Conservation (phyloP, 139 green algal genomes). For the Ettlia oleoabundans region DNA sequence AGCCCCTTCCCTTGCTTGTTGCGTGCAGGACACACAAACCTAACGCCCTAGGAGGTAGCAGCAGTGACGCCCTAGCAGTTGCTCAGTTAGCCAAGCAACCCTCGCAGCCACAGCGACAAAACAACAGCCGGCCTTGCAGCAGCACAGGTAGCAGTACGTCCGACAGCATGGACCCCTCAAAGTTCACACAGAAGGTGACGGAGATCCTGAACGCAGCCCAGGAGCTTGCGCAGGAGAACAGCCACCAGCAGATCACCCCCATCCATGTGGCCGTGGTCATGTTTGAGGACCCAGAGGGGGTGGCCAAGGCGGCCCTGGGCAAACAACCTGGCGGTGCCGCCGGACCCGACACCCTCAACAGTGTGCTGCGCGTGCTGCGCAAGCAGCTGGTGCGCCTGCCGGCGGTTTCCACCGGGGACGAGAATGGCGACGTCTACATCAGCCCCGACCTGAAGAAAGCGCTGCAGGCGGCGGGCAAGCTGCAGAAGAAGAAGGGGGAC, state of each 20-base stretch:
- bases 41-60: too few relatives aligned
- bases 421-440: slow-evolving; percentile 51
- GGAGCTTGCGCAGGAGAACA: slow-evolving; percentile 67
- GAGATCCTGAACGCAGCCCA: slow-evolving; percentile 51
- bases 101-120: too few relatives aligned
- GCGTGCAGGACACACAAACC: too few relatives aligned
- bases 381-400: slow-evolving; percentile 68
- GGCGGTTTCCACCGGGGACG: slow-evolving; percentile 40
- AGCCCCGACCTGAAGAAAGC: slow-evolving; percentile 51
- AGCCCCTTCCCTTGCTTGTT: too few relatives aligned
- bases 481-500: slow-evolving; percentile 76
- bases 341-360: slow-evolving; percentile 56
- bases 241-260: slow-evolving; percentile 65
- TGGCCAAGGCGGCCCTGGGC: slow-evolving; percentile 37
- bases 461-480: slow-evolving; percentile 65
- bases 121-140: too few relatives aligned
- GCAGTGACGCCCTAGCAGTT: too few relatives aligned
- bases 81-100: too few relatives aligned
- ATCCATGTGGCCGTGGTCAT: slow-evolving; percentile 74
- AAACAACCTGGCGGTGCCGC: slow-evolving; percentile 5
- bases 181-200: slow-evolving; percentile 24
- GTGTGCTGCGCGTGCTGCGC: slow-evolving; percentile 58
- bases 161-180: slow-evolving; percentile 16
- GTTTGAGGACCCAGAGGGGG: slow-evolving; percentile 74
- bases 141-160: neutral